A percentile compares a stretch with the other conserved stretches of the same genome.
Conservation (phyloP, 2,329 filamentous ascomycete species). For the Pestalotiopsis sp. region DNA sequence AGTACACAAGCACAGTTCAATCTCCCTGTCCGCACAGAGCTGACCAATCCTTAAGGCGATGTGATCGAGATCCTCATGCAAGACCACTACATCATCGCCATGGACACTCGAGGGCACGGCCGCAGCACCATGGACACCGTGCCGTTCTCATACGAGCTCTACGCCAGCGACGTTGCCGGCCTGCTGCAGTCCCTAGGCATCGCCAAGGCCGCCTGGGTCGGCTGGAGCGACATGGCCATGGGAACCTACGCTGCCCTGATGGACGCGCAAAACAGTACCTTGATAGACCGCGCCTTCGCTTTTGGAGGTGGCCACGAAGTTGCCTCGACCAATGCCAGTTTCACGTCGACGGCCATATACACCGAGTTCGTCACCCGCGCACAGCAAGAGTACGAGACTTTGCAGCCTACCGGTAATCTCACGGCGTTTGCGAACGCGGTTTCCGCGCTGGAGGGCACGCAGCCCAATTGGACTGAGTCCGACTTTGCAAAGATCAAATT, state of each 20-base stretch:
- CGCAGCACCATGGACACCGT: constrained; percentile 36
- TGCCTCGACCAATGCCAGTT: constrained; percentile 36
- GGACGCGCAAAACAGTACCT: constrained; percentile 22
- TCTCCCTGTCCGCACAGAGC: constrained; percentile 23
- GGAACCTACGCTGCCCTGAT: constrained; percentile 37
- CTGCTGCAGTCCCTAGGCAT: constrained; percentile 32
- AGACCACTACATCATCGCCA: constrained; percentile 36
- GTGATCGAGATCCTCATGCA: neutral
- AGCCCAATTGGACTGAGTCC: constrained; percentile 30
- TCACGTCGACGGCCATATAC: constrained; percentile 32
- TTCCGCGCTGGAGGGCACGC: constrained; percentile 33
- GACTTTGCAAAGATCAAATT: constrained; percentile 27
- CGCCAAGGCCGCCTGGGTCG: constrained; percentile 33
- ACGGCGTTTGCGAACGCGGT: constrained; percentile 37
- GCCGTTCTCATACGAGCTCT: constrained; percentile 38
- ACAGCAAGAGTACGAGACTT: constrained; percentile 32
- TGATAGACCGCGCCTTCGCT: constrained; percentile 40
- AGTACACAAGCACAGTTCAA: constrained; percentile 14
- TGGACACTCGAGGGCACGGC: constrained; percentile 42
- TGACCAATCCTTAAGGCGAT: neutral
- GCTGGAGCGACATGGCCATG: constrained; percentile 42
- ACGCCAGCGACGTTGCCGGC: constrained; percentile 35
- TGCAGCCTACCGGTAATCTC: constrained; percentile 38
- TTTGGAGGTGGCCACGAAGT: constrained; percentile 35
- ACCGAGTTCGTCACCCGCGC: constrained; percentile 34